Base-by-base conservation (phyloP, 805 yeast species). In the Dipodascus geniculatus region DNA sequence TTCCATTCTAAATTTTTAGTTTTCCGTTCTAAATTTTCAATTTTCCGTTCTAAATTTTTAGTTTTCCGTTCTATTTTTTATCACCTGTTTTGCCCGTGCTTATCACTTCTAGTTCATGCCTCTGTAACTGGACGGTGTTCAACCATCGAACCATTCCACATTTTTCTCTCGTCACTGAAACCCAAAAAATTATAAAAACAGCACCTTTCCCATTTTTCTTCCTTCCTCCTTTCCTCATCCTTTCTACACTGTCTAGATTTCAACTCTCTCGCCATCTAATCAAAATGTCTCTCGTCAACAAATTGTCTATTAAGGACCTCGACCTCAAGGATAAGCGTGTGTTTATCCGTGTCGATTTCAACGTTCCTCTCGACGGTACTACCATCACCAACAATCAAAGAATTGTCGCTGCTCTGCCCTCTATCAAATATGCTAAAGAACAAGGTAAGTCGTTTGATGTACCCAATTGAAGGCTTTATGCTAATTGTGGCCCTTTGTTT, bases 321-420 rank as follows among this genome's bases (percentile, higher is more conserved):
- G 81, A 82, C 71, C 82, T 88, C 71, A 71, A 83, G 65, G 90
- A 80, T 73, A 90, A 93, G 81, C 83, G 97, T 71, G 99, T 93
- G 72, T 90, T 93, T 77, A 91, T 93, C 80, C 87, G 99, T 77
- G 99, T 95, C 59, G 97, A 72, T 69, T 72, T 72, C 71, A 72
- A 72, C 61, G 76, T 72, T 57, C 76, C 63, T 53, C 82, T 93
- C 65, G 98, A 93, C 69, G 98, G 97, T 64, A 81, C 80, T 68
- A 90, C 83, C 71, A 93, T 93, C 79, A 95, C 99, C 77, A 93
- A 95, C 83, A 95, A 93, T 80, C 98, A 93, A 78, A 85, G 99
- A 78, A 93, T 93, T 69, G 98, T 90, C 66, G 99, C 99, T 71
- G 99, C 99, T 63, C 76, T 95, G 66, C 99, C 99, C 73, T 91